These are phyloP conservation scores for Pelargonium myrrhifolium DNA, from an alignment of 441 rosid genomes.

Conservation along the genomic window DNA sequence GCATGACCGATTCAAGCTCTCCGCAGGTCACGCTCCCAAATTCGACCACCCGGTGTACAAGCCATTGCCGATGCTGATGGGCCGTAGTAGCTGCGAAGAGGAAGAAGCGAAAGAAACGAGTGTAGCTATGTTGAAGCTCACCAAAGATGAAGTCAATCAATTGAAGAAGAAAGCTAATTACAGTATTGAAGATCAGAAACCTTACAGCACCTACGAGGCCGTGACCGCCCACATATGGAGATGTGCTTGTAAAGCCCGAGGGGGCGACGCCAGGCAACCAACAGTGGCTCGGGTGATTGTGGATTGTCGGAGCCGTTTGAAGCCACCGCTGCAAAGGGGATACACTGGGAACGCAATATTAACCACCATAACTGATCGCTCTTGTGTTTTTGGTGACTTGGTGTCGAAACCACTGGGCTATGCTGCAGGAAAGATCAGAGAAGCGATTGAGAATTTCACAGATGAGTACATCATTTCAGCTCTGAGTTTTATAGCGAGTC, in stretches of 20 bases:
- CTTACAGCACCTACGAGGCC: neutral
- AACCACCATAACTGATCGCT: neutral
- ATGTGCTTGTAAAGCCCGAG: neutral
- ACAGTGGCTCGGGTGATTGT: neutral
- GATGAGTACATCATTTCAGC: neutral
- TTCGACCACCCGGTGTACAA: conserved; percentile 32
- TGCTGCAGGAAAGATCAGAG: neutral
- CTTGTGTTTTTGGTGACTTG: neutral
- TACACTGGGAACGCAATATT: neutral
- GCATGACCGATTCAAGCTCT: conserved; percentile 37
- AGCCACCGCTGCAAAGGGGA: neutral
- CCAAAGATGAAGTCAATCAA: conserved; percentile 34
- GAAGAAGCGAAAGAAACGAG: conserved; percentile 37
- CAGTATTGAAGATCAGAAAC: too few relatives aligned
- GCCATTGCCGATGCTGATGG: conserved; percentile 39
- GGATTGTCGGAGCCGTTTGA: neutral
- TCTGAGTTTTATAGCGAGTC: neutral
- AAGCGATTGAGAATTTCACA: neutral
- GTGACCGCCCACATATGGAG: neutral
- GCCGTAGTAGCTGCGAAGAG: conserved; percentile 25
- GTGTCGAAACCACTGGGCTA: neutral
- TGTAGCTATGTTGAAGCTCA: conserved; percentile 33
- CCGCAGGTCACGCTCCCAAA: conserved; percentile 8
- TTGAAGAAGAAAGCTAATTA: conserved; percentile 27
- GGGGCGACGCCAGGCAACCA: neutral